Conservation (phyloP, 495 filamentous ascomycete genomes). For the Tuber microsphaerosporum region DNA sequence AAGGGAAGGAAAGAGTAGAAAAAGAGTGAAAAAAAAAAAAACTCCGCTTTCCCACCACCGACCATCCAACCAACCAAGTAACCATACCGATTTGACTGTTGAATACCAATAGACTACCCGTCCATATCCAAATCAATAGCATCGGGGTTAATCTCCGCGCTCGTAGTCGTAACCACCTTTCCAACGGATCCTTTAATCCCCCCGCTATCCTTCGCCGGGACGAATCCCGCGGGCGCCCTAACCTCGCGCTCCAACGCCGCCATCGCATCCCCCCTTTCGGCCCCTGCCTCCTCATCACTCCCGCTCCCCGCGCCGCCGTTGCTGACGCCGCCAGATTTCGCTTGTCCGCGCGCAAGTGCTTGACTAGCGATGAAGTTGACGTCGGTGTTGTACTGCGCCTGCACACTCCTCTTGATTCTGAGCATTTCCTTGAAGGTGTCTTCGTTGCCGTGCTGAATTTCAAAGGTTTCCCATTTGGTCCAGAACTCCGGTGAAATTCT, state of each 20-base stretch:
- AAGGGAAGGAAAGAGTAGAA: neutral
- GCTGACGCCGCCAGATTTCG: slow-evolving; percentile 41
- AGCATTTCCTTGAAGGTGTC: slow-evolving; percentile 99
- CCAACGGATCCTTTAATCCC: slow-evolving; percentile 48
- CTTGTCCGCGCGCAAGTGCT: slow-evolving; percentile 74
- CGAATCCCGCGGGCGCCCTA: slow-evolving; percentile 81
- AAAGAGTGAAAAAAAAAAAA: slow-evolving; percentile 11
- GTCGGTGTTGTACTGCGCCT: slow-evolving; percentile 96
- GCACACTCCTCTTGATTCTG: slow-evolving; percentile 91
- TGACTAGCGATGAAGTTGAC: slow-evolving; percentile 98
- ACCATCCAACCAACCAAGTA: slow-evolving; percentile 6
- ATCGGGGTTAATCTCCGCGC: slow-evolving; percentile 65
- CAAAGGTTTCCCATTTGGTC: slow-evolving; percentile 94
- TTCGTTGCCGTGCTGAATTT: slow-evolving; percentile 95
- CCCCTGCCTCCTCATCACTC: slow-evolving; percentile 47
- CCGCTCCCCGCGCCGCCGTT: slow-evolving; percentile 43
- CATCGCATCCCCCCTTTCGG: slow-evolving; percentile 73
- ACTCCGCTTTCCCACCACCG: neutral
- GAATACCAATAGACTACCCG: slow-evolving; percentile 23
- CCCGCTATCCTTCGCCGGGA: slow-evolving; percentile 70
- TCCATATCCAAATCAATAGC: slow-evolving; percentile 72
- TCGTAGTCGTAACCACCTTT: slow-evolving; percentile 44
- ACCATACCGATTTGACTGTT: slow-evolving; percentile 3
- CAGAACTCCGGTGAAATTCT: slow-evolving; percentile 83
- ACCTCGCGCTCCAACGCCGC: slow-evolving; percentile 82